Evolutionary conservation across 2,329 filamentous ascomycete genomes (phyloP), one percentile per base, ranked within the genome.

Genomic region (Boeremia lycopersici): DNA sequence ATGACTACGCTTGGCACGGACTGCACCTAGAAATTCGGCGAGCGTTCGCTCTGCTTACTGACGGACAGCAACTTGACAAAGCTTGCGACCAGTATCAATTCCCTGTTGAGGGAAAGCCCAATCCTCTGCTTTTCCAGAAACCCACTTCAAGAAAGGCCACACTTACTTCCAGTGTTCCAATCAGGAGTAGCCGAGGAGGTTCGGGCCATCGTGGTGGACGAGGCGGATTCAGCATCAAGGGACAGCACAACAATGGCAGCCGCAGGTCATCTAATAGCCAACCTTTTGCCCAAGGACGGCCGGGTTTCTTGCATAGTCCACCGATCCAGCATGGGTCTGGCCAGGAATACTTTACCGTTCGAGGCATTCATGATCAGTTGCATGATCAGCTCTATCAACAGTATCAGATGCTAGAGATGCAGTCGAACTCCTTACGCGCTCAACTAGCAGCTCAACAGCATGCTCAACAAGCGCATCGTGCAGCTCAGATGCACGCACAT

Each of bases 1-100:
- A 99, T 71, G 93, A 96, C 72, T 96, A 90, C 38, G 93, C 95
- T 0, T 97, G 96, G 76, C 86, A 89, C 45, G 95, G 95, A 1
- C 84, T 99, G 28, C 95, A 99, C 72, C 76, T 91, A 62, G 95
- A 99, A 76, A 80, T 99, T 44, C 86, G 95, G 57, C 84, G 92
- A 62, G 95, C 95, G 0, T 98, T 96, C 71, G 89, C 92, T 53
- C 77, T 91, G 50, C 84, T 97, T 15, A 86, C 89, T 1, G 84
- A 89, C 38, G 76, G 75, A 46, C 90, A 86, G 19, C 91, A 95
- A 65, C 81, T 99, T 39, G 84, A 87, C 4, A 87, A 91, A 67
- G 93, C 89, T 71, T 97, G 93, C 74, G 90, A 96, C 72, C 86
- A 93, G 71, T 99, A 88, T 68, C 86, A 90, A 53, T 97, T 89